A percentile compares a stretch with the other conserved stretches of the same genome.
phyloP scores from a whole-genome alignment of 257 asterid species.

The Asclepias syriaca region DNA sequence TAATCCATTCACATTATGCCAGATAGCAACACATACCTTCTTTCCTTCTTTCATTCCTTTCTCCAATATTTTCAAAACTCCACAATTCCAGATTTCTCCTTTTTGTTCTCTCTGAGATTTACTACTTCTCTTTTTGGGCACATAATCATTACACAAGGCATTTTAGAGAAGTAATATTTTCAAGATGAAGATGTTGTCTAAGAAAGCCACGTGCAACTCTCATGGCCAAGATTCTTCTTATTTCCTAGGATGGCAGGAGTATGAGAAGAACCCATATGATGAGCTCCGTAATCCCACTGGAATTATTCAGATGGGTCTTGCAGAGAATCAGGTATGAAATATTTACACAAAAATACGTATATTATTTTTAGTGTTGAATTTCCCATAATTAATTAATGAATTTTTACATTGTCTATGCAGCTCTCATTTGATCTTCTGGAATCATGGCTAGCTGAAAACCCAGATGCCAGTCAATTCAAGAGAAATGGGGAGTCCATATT shows the following conservation, averaged over 20 bases:
- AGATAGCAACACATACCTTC: slow-evolving; percentile 16
- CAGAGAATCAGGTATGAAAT: slow-evolving; percentile 37
- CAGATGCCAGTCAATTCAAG: slow-evolving; percentile 26
- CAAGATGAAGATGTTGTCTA: slow-evolving; percentile 26
- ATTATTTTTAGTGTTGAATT: too few relatives aligned
- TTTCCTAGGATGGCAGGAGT: slow-evolving; percentile 42
- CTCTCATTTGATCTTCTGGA: slow-evolving; percentile 38
- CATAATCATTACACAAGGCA: not conserved
- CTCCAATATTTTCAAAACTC: not conserved
- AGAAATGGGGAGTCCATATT: slow-evolving; percentile 32
- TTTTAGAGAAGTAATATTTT: not conserved
- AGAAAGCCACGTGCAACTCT: slow-evolving; percentile 30
- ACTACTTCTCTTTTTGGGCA: slow-evolving; percentile 1
- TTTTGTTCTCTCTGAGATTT: not conserved
- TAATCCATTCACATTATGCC: not conserved
- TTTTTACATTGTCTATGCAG: slow-evolving; percentile 7
- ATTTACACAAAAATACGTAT: not conserved
- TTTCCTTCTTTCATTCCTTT: too few relatives aligned
- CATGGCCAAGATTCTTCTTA: slow-evolving; percentile 47
- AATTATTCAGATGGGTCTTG: slow-evolving; percentile 48
- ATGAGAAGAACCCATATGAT: slow-evolving; percentile 38
- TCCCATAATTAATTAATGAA: not conserved
- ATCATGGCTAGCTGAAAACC: slow-evolving; percentile 32
- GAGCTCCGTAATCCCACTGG: slow-evolving; percentile 30
- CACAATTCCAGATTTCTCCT: not conserved